Conservation (phyloP, 129 eudicot species). For the Oenanthe sinensis region DNA sequence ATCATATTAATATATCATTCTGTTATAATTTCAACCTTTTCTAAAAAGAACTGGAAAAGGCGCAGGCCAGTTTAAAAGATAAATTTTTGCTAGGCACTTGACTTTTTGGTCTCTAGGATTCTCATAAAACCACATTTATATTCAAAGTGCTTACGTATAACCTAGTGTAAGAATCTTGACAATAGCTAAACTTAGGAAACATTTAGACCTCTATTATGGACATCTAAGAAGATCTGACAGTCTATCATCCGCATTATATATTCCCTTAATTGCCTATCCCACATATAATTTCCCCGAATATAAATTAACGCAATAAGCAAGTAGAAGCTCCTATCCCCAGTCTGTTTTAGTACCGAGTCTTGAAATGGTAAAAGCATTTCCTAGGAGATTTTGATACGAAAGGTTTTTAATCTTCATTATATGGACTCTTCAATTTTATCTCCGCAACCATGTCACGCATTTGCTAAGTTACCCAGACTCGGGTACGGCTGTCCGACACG, state of each 20-base stretch:
- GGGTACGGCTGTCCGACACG: no score
- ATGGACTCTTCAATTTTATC: background rate
- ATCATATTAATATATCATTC: background rate
- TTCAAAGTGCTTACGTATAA: background rate
- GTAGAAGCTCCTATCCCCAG: background rate
- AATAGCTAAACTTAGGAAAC: background rate
- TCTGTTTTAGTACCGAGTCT: background rate
- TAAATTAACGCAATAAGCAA: background rate
- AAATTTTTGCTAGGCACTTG: background rate
- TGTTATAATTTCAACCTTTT: background rate
- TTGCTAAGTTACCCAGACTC: no score
- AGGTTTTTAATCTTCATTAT: background rate
- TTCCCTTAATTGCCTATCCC: background rate
- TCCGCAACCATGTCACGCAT: no score
- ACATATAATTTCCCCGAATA: background rate
- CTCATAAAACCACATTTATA: background rate
- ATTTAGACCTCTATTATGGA: background rate
- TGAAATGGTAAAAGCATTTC: background rate
- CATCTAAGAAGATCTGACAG: background rate
- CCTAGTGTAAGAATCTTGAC: background rate
- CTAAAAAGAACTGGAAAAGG: background rate
- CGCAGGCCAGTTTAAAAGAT: background rate
- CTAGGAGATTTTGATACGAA: background rate
- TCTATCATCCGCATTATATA: background rate
- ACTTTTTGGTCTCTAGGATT: background rate